These are phyloP conservation scores for Didymella arachidicola DNA, from an alignment of 2,329 filamentous ascomycete genomes.

Conservation along the genomic window DNA sequence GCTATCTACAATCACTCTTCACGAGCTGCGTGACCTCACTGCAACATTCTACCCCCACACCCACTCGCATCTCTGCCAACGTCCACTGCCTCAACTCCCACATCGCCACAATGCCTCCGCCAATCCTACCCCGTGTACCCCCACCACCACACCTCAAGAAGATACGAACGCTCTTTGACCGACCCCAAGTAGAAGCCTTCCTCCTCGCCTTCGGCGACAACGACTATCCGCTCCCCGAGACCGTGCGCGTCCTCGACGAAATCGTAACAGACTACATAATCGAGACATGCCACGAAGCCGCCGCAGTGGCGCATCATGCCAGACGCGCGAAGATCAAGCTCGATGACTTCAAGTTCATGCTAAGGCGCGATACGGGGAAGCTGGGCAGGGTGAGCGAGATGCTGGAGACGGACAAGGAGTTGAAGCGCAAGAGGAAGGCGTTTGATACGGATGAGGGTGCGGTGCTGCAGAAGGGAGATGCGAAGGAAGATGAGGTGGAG, in stretches of 20 bases:
- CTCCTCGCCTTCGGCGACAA: constrained; percentile 84
- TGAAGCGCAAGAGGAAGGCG: constrained; percentile 82
- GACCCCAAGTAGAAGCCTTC: constrained; percentile 69
- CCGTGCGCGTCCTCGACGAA: constrained; percentile 87
- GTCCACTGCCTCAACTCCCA: not conserved
- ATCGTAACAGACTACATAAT: constrained; percentile 94
- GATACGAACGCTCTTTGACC: constrained; percentile 16
- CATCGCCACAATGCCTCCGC: constrained; percentile 3
- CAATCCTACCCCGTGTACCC: constrained; percentile 21
- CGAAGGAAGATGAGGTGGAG: constrained; percentile 14
- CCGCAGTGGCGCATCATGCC: constrained; percentile 82
- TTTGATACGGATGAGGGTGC: constrained; percentile 73
- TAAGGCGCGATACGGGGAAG: constrained; percentile 83
- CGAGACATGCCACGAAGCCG: constrained; percentile 89
- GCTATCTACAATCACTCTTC: not conserved
- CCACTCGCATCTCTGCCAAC: not conserved
- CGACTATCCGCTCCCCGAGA: constrained; percentile 78
- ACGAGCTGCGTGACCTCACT: not conserved
- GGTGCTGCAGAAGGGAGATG: constrained; percentile 55
- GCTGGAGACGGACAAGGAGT: constrained; percentile 84
- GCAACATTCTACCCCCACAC: too few relatives aligned
- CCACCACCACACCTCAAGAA: constrained; percentile 16
- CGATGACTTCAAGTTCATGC: constrained; percentile 95
- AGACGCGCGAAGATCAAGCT: constrained; percentile 97
- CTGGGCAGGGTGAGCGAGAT: constrained; percentile 90